These are phyloP conservation scores for Trypanosoma caninum DNA, from an alignment of 208 protist species.

Conservation along the genomic window DNA sequence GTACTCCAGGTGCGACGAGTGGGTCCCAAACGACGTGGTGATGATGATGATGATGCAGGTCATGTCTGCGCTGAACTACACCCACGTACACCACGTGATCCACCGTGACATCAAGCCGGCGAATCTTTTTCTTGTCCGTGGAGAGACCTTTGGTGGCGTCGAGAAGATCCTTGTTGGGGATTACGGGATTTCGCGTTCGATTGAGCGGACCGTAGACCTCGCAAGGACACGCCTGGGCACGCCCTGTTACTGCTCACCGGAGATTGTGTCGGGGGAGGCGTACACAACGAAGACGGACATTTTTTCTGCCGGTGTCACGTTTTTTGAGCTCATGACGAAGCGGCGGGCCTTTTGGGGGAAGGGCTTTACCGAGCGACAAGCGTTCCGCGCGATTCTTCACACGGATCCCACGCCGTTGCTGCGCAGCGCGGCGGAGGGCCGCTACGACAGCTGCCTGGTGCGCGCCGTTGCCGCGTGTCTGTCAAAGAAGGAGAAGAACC, in stretches of 20 bases:
- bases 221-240: slow-evolving; percentile 83
- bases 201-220: slow-evolving; percentile 61
- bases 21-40: slow-evolving; percentile 44
- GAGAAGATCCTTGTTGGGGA: slow-evolving; percentile 71
- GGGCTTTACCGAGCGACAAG: slow-evolving; percentile 42
- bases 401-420: slow-evolving; percentile 60
- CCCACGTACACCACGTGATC: slow-evolving; percentile 74
- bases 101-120: slow-evolving; percentile 92
- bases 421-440: slow-evolving; percentile 6
- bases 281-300: slow-evolving; percentile 94
- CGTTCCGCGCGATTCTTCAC: slow-evolving; percentile 48
- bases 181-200: slow-evolving; percentile 81
- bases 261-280: slow-evolving; percentile 82
- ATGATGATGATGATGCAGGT: slow-evolving; percentile 78
- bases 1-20: slow-evolving; percentile 13
- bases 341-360: slow-evolving; percentile 66
- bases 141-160: slow-evolving; percentile 7
- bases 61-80: slow-evolving; percentile 85
- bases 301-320: slow-evolving; percentile 87
- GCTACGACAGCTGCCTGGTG: slow-evolving; percentile 41
- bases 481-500: slow-evolving; percentile 44
- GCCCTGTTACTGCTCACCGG: slow-evolving; percentile 92
- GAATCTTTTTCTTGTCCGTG: slow-evolving; percentile 74
- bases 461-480: slow-evolving; percentile 49
- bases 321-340: slow-evolving; percentile 83